A percentile compares a stretch with the other conserved stretches of the same genome.
Evolutionary conservation across 768 basidiomycete species (phyloP).

Genomic region (Auricularia heimuer): DNA sequence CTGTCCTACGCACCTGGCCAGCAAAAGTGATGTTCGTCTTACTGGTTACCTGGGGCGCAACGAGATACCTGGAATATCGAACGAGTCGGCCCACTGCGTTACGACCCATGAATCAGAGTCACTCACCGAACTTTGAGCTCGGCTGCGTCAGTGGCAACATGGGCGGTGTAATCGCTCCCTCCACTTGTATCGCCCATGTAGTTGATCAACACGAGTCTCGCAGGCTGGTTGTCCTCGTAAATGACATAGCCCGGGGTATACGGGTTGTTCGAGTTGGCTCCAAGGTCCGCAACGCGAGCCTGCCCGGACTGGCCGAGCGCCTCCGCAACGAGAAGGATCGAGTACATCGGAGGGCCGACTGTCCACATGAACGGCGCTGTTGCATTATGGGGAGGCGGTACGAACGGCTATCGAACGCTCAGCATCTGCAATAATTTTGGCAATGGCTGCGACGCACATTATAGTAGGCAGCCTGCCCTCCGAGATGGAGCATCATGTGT

Average conservation of each 20-base stretch:
- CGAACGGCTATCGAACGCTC: conserved; percentile 21
- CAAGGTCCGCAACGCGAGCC: conserved; percentile 59
- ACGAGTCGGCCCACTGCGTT: neutral
- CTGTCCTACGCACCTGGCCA: conserved; percentile 31
- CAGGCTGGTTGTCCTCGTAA: conserved; percentile 58
- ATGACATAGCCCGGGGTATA: conserved; percentile 61
- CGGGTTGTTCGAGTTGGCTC: conserved; percentile 37
- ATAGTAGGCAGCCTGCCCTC: conserved; percentile 55
- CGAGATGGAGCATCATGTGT: conserved; percentile 43
- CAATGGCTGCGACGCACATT: conserved; percentile 34
- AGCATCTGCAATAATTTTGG: neutral
- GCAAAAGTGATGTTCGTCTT: conserved; percentile 70
- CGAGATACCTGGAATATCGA: conserved; percentile 36
- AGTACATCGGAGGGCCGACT: conserved; percentile 65
- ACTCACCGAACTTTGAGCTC: conserved; percentile 42
- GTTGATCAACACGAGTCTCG: conserved; percentile 62
- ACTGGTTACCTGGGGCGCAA: conserved; percentile 39
- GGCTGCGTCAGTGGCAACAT: conserved; percentile 36
- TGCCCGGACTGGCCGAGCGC: conserved; percentile 53
- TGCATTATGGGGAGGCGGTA: conserved; percentile 45
- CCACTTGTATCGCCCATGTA: conserved; percentile 54
- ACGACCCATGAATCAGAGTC: too few species aligned
- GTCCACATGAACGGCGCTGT: conserved; percentile 58
- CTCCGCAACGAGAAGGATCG: conserved; percentile 61
- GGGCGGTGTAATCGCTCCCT: conserved; percentile 41